Evolutionary conservation across 192 early-diverging fungal genomes (phyloP), one percentile per base, ranked within the genome.

Genomic region (Dispira simplex): DNA sequence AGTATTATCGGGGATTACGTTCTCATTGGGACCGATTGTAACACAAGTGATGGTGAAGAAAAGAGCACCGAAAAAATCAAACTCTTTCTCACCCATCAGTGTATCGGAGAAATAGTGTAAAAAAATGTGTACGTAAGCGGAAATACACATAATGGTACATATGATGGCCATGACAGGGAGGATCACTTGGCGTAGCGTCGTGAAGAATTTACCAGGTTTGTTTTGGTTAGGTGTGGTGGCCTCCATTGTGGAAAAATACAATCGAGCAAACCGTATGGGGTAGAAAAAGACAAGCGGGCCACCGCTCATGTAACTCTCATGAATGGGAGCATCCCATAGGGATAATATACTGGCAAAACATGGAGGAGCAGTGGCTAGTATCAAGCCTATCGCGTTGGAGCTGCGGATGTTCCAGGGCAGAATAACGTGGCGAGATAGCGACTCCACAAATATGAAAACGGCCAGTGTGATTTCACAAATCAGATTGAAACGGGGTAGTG

Each of bases 201-300:
- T 44, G 8, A 71, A 68, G 10, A 77, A 66, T 11, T 57, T 65
- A 4, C 72, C 23, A 39, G 62, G 63, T 16, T 62, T 64, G 1
- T 66, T 66, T 0, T 70, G 67, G 0, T 59, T 67, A 4, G 72
- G 62, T 10, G 76, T 69, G 54, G 75, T 46, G 14, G 63, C 11
- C 43, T 71, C 63, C 6, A 66, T 64, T 0, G 73, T 20, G 1
- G 76, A 67, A 52, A 70, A 70, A 11, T 71, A 71, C 45, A 77
- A 48, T 5, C 76, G 66, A 20, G 71, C 43, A 46, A 77, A 77
- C 23, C 76, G 60, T 0, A 69, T 68, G 12, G 76, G 76, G 47
- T 77, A 77, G 65, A 74, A 75, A 44, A 77, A 68, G 14, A 73
- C 75, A 64, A 75, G 64, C 20, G 71, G 69, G 3, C 76, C 76